Base-by-base conservation (phyloP, 352 stramenopile species). In the Aphanomyces astaci region DNA sequence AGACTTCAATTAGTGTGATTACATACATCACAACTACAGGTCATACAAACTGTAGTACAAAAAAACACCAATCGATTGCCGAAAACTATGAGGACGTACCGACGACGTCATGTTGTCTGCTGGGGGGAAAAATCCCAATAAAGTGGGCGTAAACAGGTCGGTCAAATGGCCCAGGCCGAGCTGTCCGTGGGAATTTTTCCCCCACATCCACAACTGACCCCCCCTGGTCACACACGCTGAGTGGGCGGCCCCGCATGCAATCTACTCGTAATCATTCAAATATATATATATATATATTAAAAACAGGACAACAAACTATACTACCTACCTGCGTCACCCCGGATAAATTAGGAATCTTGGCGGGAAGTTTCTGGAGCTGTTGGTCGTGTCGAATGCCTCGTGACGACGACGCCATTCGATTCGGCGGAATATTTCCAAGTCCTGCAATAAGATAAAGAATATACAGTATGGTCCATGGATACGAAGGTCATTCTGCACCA, bases 161-260 rank as follows among this genome's bases (percentile, higher is more conserved):
- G 59, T 53, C 2, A 73, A 72, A 28, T 78, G 66, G 2, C 88
- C 86, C 60, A 86, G 77, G 10, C 90, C 89, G 7, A 96, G 82
- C 33, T 95, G 79, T 0, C 90, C 90, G 60, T 89, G 87, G 22
- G 75, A 73, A 17, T 90, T 90, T 31, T 77, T 65, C 1, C 90
- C 90, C 88, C 87, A 95, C 2, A 86, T 82, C n/a, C 83, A 82
- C 0, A 95, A 59, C 9, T 77, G 69, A 3, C 87, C 82, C 27
- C 73, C 57, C 19, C 24, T 67, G 2, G 81, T 84, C 1, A 96
- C 55, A 3, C 76, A 86, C 19, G 93, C 55, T 11, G 85, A 93
- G 66, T 97, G 89, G 3, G 81, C 89, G 52, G 90, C 79, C 1
- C 86, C 88, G 55, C 79, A 91, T n/a, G 71, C 63, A 4, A 95